Base-by-base conservation (phyloP, 352 stramenopile genomes). In the Globisporangium parvum region DNA sequence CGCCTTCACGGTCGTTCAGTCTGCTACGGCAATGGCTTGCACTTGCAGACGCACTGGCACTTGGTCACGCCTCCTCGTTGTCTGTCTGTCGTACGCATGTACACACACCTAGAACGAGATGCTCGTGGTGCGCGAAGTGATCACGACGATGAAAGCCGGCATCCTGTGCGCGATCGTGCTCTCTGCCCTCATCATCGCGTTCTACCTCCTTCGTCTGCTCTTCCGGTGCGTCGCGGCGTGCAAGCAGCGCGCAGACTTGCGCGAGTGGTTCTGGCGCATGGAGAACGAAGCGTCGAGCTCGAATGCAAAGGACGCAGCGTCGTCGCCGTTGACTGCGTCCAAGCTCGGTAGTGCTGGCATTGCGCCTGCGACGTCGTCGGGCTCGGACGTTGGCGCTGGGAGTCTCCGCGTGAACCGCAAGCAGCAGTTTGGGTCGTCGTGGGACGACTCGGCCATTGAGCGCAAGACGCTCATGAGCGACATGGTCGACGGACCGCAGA, bases 121-220 rank as follows among this genome's bases (percentile, higher is more conserved):
- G 70, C 59, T 90, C 2, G 66, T 89, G 21, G 73, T 93, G 20
- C 81, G 80, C 11, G 75, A 89, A 53, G 78, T 93, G 51, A 93
- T 93, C 58, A 88, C 73, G n/a, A 90, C 82, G 8, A 93, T 93
- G 82, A 93, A 93, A 56, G 82, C 78, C 21, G 80, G 74, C 17
- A 93, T 93, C 48, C 57, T 93, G 8, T 87, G 75, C 39, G 80
- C 82, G 26, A 73, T 93, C 37, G 53, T 86, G 14, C 53, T 93
- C 6, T 93, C 82, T 14, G 72, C 68, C 3, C 70, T 80, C 53
- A 85, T 89, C 57, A 90, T 93, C 48, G 44, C 74, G 6, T 80
- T 93, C 53, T 93, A 87, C 50, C 41, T 93, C 28, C 61, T 88
- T 45, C 75, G 82, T 1, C 62, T 88, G 11, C 59, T 93, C 18